A percentile compares a stretch with the other conserved stretches of the same genome.
Conservation (phyloP, 306 rosid genomes). For the Ormosia semicastrata region DNA sequence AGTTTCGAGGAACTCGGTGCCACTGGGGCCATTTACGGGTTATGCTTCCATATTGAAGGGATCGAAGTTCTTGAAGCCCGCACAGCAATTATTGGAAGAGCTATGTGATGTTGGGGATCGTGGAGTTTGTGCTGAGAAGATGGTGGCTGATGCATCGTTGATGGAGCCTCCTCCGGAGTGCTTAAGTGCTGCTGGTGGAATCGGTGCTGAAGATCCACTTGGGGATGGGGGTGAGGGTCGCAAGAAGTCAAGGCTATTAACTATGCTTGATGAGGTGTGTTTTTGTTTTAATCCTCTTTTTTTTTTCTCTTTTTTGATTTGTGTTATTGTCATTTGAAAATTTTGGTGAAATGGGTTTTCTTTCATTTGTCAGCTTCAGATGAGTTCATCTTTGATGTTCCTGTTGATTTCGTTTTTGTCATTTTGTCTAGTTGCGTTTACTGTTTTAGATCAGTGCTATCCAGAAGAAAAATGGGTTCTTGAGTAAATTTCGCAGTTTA, state of each 20-base stretch:
- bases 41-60: slow-evolving; percentile 76
- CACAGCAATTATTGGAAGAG: slow-evolving; percentile 71
- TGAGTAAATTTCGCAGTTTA: background rate
- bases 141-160: slow-evolving; percentile 44
- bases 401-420: slow-evolving; percentile 3
- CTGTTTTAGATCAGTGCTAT: slow-evolving; percentile 1
- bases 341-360: background rate
- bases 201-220: slow-evolving; percentile 33
- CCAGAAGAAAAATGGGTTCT: background rate
- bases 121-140: slow-evolving; percentile 41
- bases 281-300: background rate
- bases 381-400: slow-evolving; percentile 18
- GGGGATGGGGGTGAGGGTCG: slow-evolving; percentile 42
- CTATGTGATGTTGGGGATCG: slow-evolving; percentile 50
- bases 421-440: background rate
- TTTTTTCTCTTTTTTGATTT: background rate
- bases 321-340: background rate
- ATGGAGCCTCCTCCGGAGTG: slow-evolving; percentile 49
- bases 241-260: slow-evolving; percentile 60
- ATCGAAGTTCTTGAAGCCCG: slow-evolving; percentile 77
- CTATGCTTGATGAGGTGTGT: slow-evolving; percentile 87
- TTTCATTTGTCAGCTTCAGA: background rate
- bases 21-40: slow-evolving; percentile 76
- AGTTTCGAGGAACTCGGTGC: slow-evolving; percentile 39
- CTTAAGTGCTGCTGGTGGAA: background rate